Conservation (phyloP, 2,329 filamentous ascomycete species). For the Neodidymelliopsis sp. region DNA sequence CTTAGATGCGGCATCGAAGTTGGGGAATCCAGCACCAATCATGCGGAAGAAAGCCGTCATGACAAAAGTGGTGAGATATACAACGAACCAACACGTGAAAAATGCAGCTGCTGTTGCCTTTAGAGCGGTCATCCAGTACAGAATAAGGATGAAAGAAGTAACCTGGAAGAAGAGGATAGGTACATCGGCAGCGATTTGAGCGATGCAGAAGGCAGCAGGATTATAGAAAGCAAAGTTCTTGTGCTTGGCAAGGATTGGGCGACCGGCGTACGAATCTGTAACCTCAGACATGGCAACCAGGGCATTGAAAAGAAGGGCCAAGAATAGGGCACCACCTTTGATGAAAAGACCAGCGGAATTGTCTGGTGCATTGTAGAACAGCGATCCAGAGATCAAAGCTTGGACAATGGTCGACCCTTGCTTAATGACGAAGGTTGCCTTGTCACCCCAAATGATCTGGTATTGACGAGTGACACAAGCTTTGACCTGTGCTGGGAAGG, state of each 20-base stretch:
- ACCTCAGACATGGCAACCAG: slow-evolving; percentile 72
- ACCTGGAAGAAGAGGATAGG: slow-evolving; percentile 67
- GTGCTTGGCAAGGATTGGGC: slow-evolving; percentile 89
- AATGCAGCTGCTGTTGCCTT: slow-evolving; percentile 75
- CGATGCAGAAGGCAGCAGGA: slow-evolving; percentile 74
- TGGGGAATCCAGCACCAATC: slow-evolving; percentile 72
- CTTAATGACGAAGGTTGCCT: slow-evolving; percentile 69
- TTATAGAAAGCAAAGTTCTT: slow-evolving; percentile 86
- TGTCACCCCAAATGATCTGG: slow-evolving; percentile 71
- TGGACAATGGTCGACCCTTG: slow-evolving; percentile 65
- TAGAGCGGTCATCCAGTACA: slow-evolving; percentile 87
- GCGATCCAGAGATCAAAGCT: slow-evolving; percentile 69
- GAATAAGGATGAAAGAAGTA: slow-evolving; percentile 63
- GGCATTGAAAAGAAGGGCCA: slow-evolving; percentile 68
- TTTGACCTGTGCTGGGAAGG: slow-evolving; percentile 56
- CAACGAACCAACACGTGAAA: slow-evolving; percentile 81
- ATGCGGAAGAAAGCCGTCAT: slow-evolving; percentile 87
- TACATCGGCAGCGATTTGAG: slow-evolving; percentile 71
- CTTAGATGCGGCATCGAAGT: slow-evolving; percentile 65
- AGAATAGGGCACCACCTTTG: slow-evolving; percentile 70
- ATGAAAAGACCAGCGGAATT: slow-evolving; percentile 68
- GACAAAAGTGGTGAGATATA: slow-evolving; percentile 71
- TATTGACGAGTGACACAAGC: slow-evolving; percentile 67
- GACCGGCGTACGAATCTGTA: slow-evolving; percentile 62
- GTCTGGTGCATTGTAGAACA: slow-evolving; percentile 70